phyloP scores from a whole-genome alignment of 1,284 basidiomycete genomes.

The Afroboletus lepidellus region DNA sequence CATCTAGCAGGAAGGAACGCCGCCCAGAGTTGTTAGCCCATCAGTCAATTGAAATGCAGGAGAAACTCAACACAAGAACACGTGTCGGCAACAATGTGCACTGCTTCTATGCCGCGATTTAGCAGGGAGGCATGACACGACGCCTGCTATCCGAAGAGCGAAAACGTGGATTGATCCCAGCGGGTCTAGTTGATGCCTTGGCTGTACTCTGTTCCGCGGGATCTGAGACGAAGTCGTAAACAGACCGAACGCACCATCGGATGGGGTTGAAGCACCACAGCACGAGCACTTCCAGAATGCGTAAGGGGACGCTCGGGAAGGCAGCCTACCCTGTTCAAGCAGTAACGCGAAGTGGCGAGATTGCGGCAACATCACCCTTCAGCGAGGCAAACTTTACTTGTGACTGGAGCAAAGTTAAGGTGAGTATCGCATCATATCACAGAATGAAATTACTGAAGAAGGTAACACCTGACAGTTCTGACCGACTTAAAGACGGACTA shows the following conservation, averaged over 20 bases:
- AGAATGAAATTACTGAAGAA: slow-evolving; percentile 11
- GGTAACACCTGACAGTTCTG: neutral
- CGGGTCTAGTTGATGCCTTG: slow-evolving; percentile 4
- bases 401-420: slow-evolving; percentile 1
- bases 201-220: slow-evolving; percentile 20
- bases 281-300: slow-evolving; percentile 12
- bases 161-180: slow-evolving; percentile 4
- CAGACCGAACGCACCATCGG: slow-evolving; percentile 3
- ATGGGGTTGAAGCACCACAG: slow-evolving; percentile 14
- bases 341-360: slow-evolving; percentile 14
- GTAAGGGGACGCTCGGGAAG: slow-evolving; percentile 13
- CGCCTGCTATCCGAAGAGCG: neutral
- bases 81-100: slow-evolving; percentile 5
- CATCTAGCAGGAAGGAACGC: slow-evolving; percentile 8
- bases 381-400: slow-evolving; percentile 1
- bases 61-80: slow-evolving; percentile 4
- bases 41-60: slow-evolving; percentile 3
- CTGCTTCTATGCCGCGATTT: neutral
- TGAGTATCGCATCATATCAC: slow-evolving; percentile 13
- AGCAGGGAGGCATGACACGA: neutral
- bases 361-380: slow-evolving; percentile 4
- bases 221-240: slow-evolving; percentile 1
- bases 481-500: neutral
- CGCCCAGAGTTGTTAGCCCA: neutral
- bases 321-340: slow-evolving; percentile 6